Evolutionary conservation across 2,329 filamentous ascomycete genomes (phyloP), one percentile per base, ranked within the genome.

Genomic region (Mariannaea elegans): DNA sequence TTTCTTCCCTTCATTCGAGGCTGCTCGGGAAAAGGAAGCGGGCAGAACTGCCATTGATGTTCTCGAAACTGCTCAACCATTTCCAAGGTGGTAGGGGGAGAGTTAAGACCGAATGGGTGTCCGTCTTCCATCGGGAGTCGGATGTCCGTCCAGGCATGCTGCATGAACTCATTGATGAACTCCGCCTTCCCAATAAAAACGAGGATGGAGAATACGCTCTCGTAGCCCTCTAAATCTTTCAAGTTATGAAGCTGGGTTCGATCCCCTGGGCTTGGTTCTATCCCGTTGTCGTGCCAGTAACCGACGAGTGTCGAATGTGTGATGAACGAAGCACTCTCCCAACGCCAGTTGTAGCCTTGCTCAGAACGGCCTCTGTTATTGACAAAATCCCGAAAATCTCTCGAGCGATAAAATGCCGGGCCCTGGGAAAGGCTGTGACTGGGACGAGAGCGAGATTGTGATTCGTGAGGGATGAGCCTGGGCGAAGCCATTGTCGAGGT

Each of bases 161-260:
- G 9, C 1, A 38, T 48, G 3, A 66, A 66, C 0, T 23, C 9
- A 2, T 10, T 21, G 8, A 66, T 62, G 10, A 46, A 42, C 2
- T 39, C n/a, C 1, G 61, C 39, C 16, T 21, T 23, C 0, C 57
- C 38, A 3, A 59, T 62, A 6, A 46, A 64, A 5, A 52, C 54
- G 1, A 66, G 47, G 21, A 66, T 64, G 2, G 64, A 66, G n/a
- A 66, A 64, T 3, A 64, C 54, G 12, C 31, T 52, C 2, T 61
- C 12, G 21, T 65, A 65, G 1, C 52, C 44, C 5, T 46, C 29
- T 12, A 24, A 3, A 4, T 2, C 16, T n/a, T 1, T 29, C 6
- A 5, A 14, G 1, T 12, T 9, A 24, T 14, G 8, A 12, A n/a
- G n/a, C n/a, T n/a, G n/a, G n/a, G n/a, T 8, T 24, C n/a, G 18